Evolutionary conservation across 805 yeast species (phyloP).

Genomic region (Zygosaccharomyces bailii): DNA sequence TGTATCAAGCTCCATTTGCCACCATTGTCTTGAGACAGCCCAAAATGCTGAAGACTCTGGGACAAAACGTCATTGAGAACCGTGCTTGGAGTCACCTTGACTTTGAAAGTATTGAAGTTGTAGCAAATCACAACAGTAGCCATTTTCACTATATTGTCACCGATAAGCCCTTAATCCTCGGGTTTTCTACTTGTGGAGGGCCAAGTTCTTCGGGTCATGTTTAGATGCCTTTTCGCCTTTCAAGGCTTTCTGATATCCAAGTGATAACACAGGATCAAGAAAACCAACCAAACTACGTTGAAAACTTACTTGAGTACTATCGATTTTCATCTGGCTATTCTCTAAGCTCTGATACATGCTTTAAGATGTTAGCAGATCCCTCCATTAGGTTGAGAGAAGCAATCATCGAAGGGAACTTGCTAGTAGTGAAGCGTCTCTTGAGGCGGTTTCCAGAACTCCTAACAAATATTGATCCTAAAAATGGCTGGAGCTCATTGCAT

Average conservation of each 20-base stretch:
- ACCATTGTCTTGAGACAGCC: slow-evolving; percentile 19
- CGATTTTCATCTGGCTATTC: background rate
- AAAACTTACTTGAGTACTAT: background rate
- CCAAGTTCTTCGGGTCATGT: background rate
- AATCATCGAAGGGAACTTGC: slow-evolving; percentile 55
- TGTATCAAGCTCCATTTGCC: slow-evolving; percentile 31
- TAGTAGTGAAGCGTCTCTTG: slow-evolving; percentile 63
- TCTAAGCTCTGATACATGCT: background rate
- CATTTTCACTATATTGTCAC: slow-evolving; percentile 26
- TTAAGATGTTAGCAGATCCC: slow-evolving; percentile 46
- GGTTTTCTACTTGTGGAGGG: background rate
- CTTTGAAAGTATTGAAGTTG: slow-evolving; percentile 35
- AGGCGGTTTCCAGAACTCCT: slow-evolving; percentile 64
- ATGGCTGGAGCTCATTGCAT: slow-evolving; percentile 83
- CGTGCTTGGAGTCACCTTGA: slow-evolving; percentile 37
- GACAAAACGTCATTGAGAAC: slow-evolving; percentile 38
- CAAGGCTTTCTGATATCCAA: background rate
- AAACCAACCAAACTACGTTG: background rate
- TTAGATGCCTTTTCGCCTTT: background rate
- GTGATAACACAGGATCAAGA: background rate
- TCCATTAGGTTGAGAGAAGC: slow-evolving; percentile 65
- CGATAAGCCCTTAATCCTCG: background rate
- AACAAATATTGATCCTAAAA: slow-evolving; percentile 61
- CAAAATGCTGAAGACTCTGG: slow-evolving; percentile 39
- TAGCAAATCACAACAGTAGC: slow-evolving; percentile 38